Evolutionary conservation across 208 protist species (phyloP).

Genomic region (Trypanosoma melophagium): DNA sequence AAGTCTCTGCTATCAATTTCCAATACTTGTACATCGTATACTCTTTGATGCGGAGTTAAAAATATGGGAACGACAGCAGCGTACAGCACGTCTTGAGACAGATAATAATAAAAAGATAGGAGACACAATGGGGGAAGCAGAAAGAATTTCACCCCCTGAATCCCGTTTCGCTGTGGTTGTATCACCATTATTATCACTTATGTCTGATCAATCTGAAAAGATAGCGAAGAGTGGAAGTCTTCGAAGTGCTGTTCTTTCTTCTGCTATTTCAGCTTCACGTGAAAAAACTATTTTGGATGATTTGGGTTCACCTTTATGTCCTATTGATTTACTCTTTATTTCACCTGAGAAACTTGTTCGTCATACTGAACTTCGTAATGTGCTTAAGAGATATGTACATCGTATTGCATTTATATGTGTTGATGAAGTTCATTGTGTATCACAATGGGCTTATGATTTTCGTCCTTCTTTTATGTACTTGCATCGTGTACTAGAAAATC

Average conservation of each 20-base stretch:
- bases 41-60: slow-evolving; percentile 52
- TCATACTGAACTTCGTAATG: slow-evolving; percentile 40
- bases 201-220: slow-evolving; percentile 92
- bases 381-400: slow-evolving; percentile 43
- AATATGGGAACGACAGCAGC: slow-evolving; percentile 34
- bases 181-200: slow-evolving; percentile 95
- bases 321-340: slow-evolving; percentile 84
- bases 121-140: slow-evolving; percentile 6
- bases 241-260: slow-evolving; percentile 54
- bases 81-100: not conserved
- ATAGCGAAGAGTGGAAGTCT: slow-evolving; percentile 38
- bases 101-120: not conserved
- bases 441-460: slow-evolving; percentile 96
- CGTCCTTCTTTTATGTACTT: slow-evolving; percentile 83
- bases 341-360: slow-evolving; percentile 80
- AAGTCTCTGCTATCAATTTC: slow-evolving; percentile 95
- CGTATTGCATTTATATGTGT: slow-evolving; percentile 87
- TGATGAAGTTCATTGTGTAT: slow-evolving; percentile 97
- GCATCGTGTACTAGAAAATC: slow-evolving; percentile 43
- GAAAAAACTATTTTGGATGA: slow-evolving; percentile 47
- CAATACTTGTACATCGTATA: slow-evolving; percentile 84
- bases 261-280: slow-evolving; percentile 37
- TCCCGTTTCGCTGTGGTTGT: slow-evolving; percentile 88
- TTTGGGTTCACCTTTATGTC: slow-evolving; percentile 36
- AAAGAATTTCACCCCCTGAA: slow-evolving; percentile 30